These are phyloP conservation scores for Ceratocystis harringtonii DNA, from an alignment of 2,329 filamentous ascomycete species.

Conservation along the genomic window DNA sequence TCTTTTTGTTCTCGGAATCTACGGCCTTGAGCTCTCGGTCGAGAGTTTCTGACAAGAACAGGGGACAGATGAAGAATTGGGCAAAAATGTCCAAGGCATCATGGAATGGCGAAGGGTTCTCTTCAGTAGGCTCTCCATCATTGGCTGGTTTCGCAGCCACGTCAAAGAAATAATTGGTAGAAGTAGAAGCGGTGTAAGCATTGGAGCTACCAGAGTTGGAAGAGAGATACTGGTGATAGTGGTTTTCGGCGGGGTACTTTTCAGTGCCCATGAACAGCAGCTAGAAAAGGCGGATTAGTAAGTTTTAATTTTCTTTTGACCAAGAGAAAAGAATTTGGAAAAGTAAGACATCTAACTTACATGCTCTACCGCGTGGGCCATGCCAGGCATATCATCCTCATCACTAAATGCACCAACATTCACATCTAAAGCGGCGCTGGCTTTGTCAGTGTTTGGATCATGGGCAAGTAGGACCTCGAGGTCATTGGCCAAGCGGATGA, in stretches of 20 bases:
- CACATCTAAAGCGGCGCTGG: conserved; percentile 86
- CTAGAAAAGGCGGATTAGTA: conserved; percentile 24
- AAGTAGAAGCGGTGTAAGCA: conserved; percentile 82
- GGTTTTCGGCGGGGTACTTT: conserved; percentile 93
- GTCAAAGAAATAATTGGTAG: conserved; percentile 97
- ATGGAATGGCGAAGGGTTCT: conserved; percentile 48
- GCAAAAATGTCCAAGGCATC: conserved; percentile 82
- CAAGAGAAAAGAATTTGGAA: neutral
- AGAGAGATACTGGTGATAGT: conserved; percentile 84
- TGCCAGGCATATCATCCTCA: conserved; percentile 75
- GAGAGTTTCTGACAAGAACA: conserved; percentile 71
- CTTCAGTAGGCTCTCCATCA: conserved; percentile 38
- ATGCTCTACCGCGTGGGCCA: conserved; percentile 94
- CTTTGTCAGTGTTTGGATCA: conserved; percentile 90
- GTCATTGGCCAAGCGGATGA: conserved; percentile 71
- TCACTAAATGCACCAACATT: conserved; percentile 95
- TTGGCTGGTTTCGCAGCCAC: conserved; percentile 65
- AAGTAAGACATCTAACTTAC: conserved; percentile 27
- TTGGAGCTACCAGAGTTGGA: conserved; percentile 85
- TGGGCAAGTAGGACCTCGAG: conserved; percentile 87
- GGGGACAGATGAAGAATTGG: conserved; percentile 79
- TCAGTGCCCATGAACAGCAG: conserved; percentile 96
- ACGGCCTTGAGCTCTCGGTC: conserved; percentile 80
- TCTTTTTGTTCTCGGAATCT: conserved; percentile 96
- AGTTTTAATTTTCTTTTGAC: neutral